These are phyloP conservation scores for Spatholobus suberectus DNA, from an alignment of 306 rosid species.

Conservation along the genomic window DNA sequence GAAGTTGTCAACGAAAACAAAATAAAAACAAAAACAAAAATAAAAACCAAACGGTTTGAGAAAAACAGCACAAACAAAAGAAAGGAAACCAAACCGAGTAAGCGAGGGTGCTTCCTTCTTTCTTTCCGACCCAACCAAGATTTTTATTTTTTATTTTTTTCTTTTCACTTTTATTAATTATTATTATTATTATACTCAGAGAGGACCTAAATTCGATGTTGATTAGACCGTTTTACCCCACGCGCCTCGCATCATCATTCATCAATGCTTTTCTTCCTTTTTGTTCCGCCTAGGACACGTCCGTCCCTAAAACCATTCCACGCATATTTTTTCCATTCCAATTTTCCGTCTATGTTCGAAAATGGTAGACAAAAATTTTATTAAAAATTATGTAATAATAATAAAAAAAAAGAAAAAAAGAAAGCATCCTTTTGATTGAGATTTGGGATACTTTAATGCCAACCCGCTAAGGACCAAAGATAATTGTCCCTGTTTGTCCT, in stretches of 20 bases:
- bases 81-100: neutral
- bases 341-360: no score
- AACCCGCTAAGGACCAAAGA: neutral
- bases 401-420: neutral
- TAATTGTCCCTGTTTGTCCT: neutral
- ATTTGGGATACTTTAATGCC: constrained; percentile 9
- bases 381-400: neutral
- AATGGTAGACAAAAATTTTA: no score
- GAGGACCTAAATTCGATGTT: constrained; percentile 28
- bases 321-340: neutral
- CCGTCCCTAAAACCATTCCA: neutral
- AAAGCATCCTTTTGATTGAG: neutral
- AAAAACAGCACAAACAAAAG: neutral
- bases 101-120: neutral
- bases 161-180: neutral
- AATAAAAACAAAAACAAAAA: neutral
- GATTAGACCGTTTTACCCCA: constrained; percentile 45
- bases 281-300: constrained; percentile 30
- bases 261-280: neutral
- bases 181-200: neutral
- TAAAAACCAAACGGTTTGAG: constrained; percentile 36
- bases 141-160: neutral
- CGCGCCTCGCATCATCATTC: neutral
- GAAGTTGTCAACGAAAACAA: constrained; percentile 46
- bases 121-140: constrained; percentile 25